Conservation (phyloP, 129 eudicot species). For the Pulicaria dysenterica region DNA sequence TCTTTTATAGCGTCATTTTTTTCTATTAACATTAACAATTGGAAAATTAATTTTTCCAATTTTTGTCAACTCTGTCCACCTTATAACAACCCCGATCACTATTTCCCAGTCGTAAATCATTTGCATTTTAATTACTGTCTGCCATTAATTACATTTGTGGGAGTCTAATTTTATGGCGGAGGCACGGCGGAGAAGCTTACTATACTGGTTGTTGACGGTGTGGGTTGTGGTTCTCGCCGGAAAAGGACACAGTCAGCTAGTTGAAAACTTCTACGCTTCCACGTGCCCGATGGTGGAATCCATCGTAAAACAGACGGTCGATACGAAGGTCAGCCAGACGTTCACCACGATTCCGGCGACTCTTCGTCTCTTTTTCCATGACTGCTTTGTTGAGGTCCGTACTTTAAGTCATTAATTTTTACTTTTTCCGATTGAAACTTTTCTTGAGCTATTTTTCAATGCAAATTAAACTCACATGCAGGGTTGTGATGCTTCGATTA, state of each 20-base stretch:
- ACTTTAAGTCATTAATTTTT: not conserved
- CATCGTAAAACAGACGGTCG: constrained; percentile 55
- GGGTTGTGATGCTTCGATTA: constrained; percentile 90
- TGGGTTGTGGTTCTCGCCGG: constrained; percentile 28
- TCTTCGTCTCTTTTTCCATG: constrained; percentile 84
- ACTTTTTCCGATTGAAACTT: not conserved
- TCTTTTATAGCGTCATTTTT: constrained; percentile 28
- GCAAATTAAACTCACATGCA: constrained; percentile 32
- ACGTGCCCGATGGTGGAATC: constrained; percentile 66
- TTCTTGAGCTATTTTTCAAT: not conserved
- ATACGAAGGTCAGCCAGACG: constrained; percentile 54
- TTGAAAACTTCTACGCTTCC: constrained; percentile 54
- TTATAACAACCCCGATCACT: constrained; percentile 17
- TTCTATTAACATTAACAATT: constrained; percentile 4
- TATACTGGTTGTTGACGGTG: constrained; percentile 26
- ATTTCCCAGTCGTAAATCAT: not conserved
- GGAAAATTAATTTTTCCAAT: not conserved
- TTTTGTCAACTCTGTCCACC: constrained; percentile 36
- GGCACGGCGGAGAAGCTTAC: constrained; percentile 34
- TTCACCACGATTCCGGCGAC: constrained; percentile 75
- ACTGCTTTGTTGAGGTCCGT: constrained; percentile 71
- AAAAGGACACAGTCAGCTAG: constrained; percentile 47
- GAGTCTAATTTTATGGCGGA: constrained; percentile 20
- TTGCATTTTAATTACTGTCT: not conserved
- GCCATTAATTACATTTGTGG: not conserved